Evolutionary conservation across 345 rosid genomes (phyloP).

Genomic region (Heritiera fomes): DNA sequence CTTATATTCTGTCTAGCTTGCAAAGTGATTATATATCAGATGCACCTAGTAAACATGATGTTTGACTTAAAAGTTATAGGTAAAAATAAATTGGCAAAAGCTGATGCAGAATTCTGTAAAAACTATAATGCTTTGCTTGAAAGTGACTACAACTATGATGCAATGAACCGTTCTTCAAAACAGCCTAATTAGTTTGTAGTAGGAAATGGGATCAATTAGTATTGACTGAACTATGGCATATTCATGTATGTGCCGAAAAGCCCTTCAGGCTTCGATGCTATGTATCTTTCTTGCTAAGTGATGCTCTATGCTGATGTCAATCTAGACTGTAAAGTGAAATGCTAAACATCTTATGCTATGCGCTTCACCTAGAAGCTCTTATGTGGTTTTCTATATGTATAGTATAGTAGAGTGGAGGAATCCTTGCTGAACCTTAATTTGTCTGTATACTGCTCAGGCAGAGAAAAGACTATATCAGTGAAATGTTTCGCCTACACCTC

Average conservation of each 20-base stretch:
- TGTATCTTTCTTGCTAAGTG: not conserved
- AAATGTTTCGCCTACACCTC: slow-evolving; percentile 3
- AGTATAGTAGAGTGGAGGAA: not conserved
- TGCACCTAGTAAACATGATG: slow-evolving; percentile 10
- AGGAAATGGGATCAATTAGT: not conserved
- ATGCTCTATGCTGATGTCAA: not conserved
- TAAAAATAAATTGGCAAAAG: not conserved
- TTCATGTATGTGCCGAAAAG: not conserved
- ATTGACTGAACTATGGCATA: not conserved
- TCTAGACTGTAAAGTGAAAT: not conserved
- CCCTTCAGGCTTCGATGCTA: not conserved
- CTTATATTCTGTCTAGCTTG: not conserved
- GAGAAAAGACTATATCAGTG: not conserved
- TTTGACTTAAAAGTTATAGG: not conserved
- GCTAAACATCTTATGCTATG: not conserved
- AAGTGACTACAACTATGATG: not conserved
- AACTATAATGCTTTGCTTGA: not conserved
- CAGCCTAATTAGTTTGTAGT: not conserved
- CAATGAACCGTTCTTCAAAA: slow-evolving; percentile 9
- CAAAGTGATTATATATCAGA: not conserved
- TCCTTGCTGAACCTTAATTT: not conserved
- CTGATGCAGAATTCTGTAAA: not conserved
- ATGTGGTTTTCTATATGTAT: not conserved
- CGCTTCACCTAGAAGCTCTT: slow-evolving; percentile 5
- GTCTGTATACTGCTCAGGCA: not conserved